Evolutionary conservation across 2,329 filamentous ascomycete genomes (phyloP).

Genomic region (Corynespora cassiicola): DNA sequence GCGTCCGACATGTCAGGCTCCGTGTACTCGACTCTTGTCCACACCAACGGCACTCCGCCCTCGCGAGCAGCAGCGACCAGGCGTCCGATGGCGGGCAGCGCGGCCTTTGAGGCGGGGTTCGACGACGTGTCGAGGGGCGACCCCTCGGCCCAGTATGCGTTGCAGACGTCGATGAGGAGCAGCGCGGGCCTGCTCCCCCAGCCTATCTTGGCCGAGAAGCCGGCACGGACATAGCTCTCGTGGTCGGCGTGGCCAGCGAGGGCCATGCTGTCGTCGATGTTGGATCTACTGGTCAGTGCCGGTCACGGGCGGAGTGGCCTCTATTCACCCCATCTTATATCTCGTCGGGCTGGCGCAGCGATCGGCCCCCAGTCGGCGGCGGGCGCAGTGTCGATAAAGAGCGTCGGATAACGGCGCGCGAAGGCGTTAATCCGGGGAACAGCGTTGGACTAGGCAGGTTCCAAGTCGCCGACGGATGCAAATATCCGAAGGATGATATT

Average conservation of each 20-base stretch:
- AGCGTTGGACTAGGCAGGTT: conserved; percentile 18
- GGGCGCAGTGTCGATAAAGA: conserved; percentile 10
- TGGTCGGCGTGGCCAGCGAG: conserved; percentile 22
- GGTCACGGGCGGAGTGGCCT: conserved; percentile 12
- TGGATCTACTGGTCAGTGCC: conserved; percentile 10
- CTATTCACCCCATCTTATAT: conserved; percentile 13
- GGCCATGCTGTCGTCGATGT: conserved; percentile 25
- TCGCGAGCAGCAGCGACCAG: conserved; percentile 51
- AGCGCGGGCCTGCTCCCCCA: conserved; percentile 53
- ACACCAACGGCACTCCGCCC: conserved; percentile 49
- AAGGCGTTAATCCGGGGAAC: conserved; percentile 7
- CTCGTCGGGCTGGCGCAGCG: conserved; percentile 4
- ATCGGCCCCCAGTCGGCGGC: conserved; percentile 6
- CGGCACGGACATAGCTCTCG: conserved; percentile 37
- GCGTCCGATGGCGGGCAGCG: conserved; percentile 47
- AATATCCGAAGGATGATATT: conserved; percentile 23
- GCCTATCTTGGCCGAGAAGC: conserved; percentile 52
- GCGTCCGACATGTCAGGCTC: conserved; percentile 54
- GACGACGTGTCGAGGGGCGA: conserved; percentile 51
- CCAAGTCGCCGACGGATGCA: conserved; percentile 30
- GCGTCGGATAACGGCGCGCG: conserved; percentile 15
- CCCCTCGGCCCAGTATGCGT: conserved; percentile 52
- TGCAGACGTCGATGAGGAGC: conserved; percentile 56
- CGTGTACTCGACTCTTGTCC: conserved; percentile 53
- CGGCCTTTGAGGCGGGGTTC: conserved; percentile 43